Conservation (phyloP, 306 rosid genomes). For the Ormosia semicastrata region DNA sequence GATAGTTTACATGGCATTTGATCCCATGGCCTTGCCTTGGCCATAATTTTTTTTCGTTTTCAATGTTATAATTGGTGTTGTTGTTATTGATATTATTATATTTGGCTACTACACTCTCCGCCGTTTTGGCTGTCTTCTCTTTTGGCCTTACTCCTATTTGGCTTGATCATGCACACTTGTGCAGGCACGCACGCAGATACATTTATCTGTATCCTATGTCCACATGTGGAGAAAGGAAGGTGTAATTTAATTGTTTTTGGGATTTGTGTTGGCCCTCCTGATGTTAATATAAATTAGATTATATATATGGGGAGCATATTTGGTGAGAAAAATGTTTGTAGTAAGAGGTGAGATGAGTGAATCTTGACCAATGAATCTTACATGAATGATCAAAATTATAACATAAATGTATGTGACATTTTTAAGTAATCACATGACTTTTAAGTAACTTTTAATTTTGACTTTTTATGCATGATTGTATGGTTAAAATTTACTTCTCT, state of each 20-base stretch:
- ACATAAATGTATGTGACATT: no score
- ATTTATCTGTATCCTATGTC: not conserved
- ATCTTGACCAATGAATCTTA: no score
- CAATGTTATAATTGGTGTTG: not conserved
- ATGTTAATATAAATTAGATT: not conserved
- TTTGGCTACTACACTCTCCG: not conserved
- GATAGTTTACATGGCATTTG: constrained; percentile 14
- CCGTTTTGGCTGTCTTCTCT: not conserved
- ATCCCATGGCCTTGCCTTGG: not conserved
- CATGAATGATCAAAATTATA: no score
- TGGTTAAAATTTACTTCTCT: no score
- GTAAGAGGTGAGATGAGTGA: no score
- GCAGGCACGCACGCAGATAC: not conserved
- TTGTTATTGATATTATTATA: not conserved
- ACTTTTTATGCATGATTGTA: no score
- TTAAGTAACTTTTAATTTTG: no score
- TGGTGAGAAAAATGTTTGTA: no score
- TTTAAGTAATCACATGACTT: no score
- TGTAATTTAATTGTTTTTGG: not conserved
- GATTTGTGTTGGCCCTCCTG: not conserved
- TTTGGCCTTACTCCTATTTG: not conserved
- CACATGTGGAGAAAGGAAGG: constrained; percentile 8
- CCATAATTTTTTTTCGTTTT: not conserved
- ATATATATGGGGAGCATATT: no score
- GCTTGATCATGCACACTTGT: constrained; percentile 16